phyloP scores from a whole-genome alignment of 768 basidiomycete genomes.

The Boletus sp. region DNA sequence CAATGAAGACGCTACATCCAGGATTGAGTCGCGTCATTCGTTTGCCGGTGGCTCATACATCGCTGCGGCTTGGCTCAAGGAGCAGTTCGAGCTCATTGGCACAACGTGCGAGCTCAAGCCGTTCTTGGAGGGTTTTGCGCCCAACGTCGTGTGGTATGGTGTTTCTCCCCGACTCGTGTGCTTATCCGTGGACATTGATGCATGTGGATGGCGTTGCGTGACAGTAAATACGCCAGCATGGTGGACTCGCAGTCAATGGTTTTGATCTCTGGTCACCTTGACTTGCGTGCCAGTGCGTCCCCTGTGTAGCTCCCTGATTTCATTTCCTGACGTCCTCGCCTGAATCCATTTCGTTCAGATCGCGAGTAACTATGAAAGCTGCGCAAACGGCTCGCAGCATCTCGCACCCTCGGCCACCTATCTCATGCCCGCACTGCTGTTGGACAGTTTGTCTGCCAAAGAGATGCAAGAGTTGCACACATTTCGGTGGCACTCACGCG shows the following conservation, averaged over 20 bases:
- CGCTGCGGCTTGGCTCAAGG: constrained; percentile 48
- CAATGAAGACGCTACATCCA: constrained; percentile 73
- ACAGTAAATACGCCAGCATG: constrained; percentile 53
- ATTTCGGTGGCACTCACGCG: no score
- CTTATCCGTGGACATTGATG: background rate
- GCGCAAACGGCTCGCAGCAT: no score
- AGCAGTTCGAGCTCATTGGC: constrained; percentile 68
- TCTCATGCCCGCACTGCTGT: no score
- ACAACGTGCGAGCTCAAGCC: constrained; percentile 65
- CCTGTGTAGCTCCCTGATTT: no score
- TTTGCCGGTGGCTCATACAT: constrained; percentile 63
- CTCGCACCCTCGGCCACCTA: no score
- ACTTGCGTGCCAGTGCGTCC: constrained; percentile 56
- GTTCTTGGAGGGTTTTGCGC: constrained; percentile 75
- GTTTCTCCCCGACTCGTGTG: background rate
- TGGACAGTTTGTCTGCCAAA: no score
- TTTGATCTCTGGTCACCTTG: constrained; percentile 84
- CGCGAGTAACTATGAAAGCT: no score
- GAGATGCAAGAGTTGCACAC: no score
- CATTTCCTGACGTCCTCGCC: no score
- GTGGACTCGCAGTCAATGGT: constrained; percentile 52
- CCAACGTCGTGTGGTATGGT: constrained; percentile 81
- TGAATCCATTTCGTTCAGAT: no score
- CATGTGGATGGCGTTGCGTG: background rate
- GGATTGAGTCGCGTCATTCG: constrained; percentile 78